These are phyloP conservation scores for Paraphysoderma sedebokerense DNA, from an alignment of 371 early-diverging fungal genomes.

Conservation along the genomic window DNA sequence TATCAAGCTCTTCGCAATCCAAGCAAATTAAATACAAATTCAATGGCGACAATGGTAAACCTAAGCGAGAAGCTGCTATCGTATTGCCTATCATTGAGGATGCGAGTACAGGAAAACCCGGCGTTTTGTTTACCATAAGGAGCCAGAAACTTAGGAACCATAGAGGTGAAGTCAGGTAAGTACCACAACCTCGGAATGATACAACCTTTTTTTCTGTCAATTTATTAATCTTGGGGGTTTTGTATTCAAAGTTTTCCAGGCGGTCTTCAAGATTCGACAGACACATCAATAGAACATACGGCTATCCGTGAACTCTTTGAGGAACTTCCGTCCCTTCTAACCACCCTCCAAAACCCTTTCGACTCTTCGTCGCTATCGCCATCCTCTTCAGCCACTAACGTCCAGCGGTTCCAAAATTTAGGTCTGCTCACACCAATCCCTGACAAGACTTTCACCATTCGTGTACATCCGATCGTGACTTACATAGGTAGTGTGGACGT, in stretches of 20 bases:
- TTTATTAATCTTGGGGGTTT: neutral
- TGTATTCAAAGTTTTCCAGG: constrained; percentile 48
- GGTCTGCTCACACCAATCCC: constrained; percentile 49
- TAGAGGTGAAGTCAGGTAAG: constrained; percentile 57
- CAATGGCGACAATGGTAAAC: too few relatives aligned
- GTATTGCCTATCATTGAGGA: too few relatives aligned
- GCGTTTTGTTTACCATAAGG: constrained; percentile 67
- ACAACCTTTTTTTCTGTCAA: neutral
- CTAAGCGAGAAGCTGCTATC: too few relatives aligned
- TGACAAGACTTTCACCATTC: constrained; percentile 34
- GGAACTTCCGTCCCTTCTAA: too few relatives aligned
- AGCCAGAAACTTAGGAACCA: constrained; percentile 47
- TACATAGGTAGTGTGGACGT: constrained; percentile 19
- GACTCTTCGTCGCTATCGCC: too few relatives aligned
- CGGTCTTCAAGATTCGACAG: constrained; percentile 46
- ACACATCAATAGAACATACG: constrained; percentile 33
- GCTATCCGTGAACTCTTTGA: constrained; percentile 71
- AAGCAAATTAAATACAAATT: too few relatives aligned
- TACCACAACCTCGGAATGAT: neutral
- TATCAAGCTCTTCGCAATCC: too few relatives aligned
- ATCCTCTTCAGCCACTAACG: constrained; percentile 32
- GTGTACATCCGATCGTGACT: constrained; percentile 60
- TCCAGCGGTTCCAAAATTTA: constrained; percentile 32
- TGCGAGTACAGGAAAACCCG: constrained; percentile 40
- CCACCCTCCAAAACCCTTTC: too few relatives aligned